Evolutionary conservation across 192 early-diverging fungal species (phyloP), one percentile per base, ranked within the genome.

Genomic region (Rhizoclosmatium sp.): DNA sequence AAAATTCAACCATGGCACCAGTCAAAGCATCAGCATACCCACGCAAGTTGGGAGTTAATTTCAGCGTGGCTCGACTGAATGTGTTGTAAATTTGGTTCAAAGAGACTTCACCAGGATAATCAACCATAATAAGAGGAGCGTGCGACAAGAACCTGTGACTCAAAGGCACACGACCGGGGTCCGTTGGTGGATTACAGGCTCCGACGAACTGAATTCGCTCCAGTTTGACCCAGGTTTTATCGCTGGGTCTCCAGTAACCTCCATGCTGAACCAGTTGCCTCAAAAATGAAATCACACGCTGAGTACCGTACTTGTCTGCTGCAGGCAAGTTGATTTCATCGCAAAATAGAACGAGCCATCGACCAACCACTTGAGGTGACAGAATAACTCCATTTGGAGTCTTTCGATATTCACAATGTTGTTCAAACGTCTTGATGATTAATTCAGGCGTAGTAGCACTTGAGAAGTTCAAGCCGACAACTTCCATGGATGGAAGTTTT

Each of bases 311-410:
- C 78, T 95, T 93, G 87, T 99, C 98, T 14, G 87, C 85, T 19
- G 95, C 94, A 0, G 98, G 98, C 81, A 99, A 85, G 79, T 99
- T 99, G 84, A 99, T 96, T 90, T 99, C 98, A 82, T 99, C 98
- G 83, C 98, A 99, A 84, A 99, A 99, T 61, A 99, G 87, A 9
- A 99, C 97, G 39, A 99, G 89, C 97, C 97, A 99, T 41, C 95
- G 90, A 51, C 95, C 96, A 23, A 94, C 87, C 46, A 91, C 81
- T 2, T 89, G 82, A 39, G 98, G 98, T 1, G 94, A 89, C 75
- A 99, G 79, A 2, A 98, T 89, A 23, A 95, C 88, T 61, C 98
- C 98, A 65, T 90, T 92, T 21, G 98, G 93, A 47, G 96, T 98
- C 85, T 96, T 96, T 46, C 95, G 91, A 83, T 97, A 98, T 84